Conservation (phyloP, 352 stramenopile genomes). For the Phytophthora cactorum region DNA sequence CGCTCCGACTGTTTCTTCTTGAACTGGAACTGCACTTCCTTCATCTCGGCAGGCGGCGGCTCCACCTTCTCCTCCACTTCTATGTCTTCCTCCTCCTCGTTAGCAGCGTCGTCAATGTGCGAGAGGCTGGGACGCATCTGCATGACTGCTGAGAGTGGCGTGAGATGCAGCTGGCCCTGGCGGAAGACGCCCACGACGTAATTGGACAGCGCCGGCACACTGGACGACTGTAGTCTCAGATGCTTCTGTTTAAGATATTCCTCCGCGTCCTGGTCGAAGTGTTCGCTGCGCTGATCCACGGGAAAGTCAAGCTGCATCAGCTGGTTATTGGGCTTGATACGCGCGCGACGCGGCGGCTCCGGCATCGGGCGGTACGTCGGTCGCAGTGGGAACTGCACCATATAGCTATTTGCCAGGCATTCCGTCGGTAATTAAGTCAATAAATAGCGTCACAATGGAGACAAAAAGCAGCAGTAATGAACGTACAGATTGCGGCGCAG, state of each 20-base stretch:
- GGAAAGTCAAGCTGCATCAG: constrained; percentile 83
- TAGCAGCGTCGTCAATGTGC: constrained; percentile 78
- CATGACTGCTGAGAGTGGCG: constrained; percentile 65
- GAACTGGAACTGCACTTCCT: constrained; percentile 90
- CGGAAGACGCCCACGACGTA: constrained; percentile 83
- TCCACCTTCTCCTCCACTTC: constrained; percentile 61
- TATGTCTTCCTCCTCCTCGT: constrained; percentile 75
- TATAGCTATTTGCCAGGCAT: constrained; percentile 48
- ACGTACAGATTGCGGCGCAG: constrained; percentile 73
- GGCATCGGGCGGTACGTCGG: constrained; percentile 83
- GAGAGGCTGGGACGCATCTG: constrained; percentile 84
- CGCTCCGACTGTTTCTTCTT: constrained; percentile 89
- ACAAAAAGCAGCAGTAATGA: constrained; percentile 1
- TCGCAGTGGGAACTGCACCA: constrained; percentile 84
- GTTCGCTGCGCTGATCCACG: constrained; percentile 70
- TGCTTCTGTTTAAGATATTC: constrained; percentile 83
- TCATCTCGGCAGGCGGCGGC: constrained; percentile 54
- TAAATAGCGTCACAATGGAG: not conserved
- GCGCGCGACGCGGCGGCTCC: constrained; percentile 54
- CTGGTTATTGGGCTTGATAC: constrained; percentile 78
- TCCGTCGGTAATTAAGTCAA: constrained; percentile 4
- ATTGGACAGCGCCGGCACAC: constrained; percentile 72
- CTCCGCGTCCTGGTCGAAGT: constrained; percentile 82
- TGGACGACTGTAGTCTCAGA: constrained; percentile 67
- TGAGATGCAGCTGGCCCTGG: constrained; percentile 83